These are phyloP conservation scores for Elymus sibiricus DNA, from an alignment of 176 grass and related monocot species.

Conservation along the genomic window DNA sequence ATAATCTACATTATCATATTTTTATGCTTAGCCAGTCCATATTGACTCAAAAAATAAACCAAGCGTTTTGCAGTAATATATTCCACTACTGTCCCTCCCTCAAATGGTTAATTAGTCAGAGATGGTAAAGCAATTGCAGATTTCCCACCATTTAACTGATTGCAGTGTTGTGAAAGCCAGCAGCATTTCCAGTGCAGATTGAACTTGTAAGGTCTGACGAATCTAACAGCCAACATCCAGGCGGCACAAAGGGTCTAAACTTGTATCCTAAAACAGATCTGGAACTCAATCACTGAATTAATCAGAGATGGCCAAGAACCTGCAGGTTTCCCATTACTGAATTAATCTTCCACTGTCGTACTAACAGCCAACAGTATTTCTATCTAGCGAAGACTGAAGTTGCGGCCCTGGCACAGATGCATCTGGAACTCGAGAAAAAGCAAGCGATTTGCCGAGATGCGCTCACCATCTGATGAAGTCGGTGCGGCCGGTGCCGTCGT, in stretches of 20 bases:
- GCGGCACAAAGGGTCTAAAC: neutral
- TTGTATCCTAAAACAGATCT: neutral
- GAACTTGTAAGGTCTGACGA: neutral
- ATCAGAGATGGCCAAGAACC: too few species aligned
- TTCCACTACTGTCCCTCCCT: too few species aligned
- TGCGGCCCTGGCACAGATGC: too few species aligned
- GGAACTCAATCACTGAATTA: neutral
- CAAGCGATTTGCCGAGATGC: neutral
- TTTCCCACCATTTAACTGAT: neutral
- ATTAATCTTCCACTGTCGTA: neutral
- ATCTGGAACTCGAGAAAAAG: neutral
- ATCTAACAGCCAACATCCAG: neutral
- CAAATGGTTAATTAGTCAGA: too few species aligned
- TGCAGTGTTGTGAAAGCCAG: neutral
- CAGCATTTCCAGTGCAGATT: neutral
- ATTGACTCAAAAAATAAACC: too few species aligned
- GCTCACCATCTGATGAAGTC: conserved; percentile 80
- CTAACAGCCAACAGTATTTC: neutral
- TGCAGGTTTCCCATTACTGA: too few species aligned
- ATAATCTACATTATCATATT: too few species aligned
- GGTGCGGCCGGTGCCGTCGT: conserved; percentile 81
- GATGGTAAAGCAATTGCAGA: neutral
- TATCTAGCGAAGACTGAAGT: neutral
- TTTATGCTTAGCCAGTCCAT: too few species aligned
- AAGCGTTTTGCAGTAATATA: too few species aligned